A percentile compares a stretch with the other conserved stretches of the same genome.
Conservation (phyloP, 352 stramenopile genomes). For the Thraustochytrium sp. region DNA sequence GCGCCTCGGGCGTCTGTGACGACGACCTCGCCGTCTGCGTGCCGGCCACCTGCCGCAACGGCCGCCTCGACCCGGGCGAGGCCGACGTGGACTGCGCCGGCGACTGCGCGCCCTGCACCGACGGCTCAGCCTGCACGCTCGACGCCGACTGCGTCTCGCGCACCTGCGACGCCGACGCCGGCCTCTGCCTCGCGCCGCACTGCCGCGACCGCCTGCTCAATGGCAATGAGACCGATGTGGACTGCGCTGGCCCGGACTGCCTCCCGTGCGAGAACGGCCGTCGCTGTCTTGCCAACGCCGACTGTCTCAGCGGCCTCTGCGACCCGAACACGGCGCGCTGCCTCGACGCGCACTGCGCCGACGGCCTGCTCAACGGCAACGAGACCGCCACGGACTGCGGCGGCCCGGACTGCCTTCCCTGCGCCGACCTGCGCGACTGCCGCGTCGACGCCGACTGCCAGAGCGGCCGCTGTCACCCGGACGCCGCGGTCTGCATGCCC, state of each 20-base stretch:
- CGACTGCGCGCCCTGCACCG: conserved; percentile 42
- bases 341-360: background rate
- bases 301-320: conserved; percentile 37
- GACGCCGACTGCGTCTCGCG: conserved; percentile 29
- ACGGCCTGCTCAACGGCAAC: conserved; percentile 30
- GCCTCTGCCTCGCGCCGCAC: background rate
- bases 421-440: conserved; percentile 3
- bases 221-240: conserved; percentile 49
- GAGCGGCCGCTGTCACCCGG: conserved; percentile 20
- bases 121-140: background rate
- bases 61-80: conserved; percentile 30
- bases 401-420: conserved; percentile 40
- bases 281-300: background rate
- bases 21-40: background rate
- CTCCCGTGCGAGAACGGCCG: conserved; percentile 28
- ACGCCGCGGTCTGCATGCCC: conserved; percentile 17
- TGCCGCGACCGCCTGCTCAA: conserved; percentile 46
- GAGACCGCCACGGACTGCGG: conserved; percentile 36
- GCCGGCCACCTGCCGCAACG: conserved; percentile 41
- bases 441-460: background rate
- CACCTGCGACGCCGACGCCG: conserved; percentile 25
- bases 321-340: background rate
- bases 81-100: conserved; percentile 45
- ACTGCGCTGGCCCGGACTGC: conserved; percentile 46
- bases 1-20: background rate